phyloP scores from a whole-genome alignment of 2,329 filamentous ascomycete genomes.

The Exophiala sp. region DNA sequence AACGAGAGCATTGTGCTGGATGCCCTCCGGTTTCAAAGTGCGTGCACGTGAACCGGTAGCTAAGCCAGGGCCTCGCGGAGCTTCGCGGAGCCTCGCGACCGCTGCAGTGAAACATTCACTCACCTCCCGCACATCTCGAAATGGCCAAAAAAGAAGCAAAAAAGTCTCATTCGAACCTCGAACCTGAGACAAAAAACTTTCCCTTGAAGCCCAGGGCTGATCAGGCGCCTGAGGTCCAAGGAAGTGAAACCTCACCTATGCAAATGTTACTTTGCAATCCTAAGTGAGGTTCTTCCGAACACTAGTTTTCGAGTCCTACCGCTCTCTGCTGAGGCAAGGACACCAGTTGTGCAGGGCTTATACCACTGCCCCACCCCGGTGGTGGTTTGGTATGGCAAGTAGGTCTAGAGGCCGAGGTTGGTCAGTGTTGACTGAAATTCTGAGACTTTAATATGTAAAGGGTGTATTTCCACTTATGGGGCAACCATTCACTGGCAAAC shows the following conservation, averaged over 20 bases:
- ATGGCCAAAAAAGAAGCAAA: background rate
- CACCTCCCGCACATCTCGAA: too few relatives aligned
- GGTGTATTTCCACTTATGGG: background rate
- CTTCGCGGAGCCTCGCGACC: too few relatives aligned
- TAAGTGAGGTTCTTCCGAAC: background rate
- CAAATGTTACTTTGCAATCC: background rate
- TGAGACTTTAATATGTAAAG: background rate
- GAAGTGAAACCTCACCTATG: background rate
- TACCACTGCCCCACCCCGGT: background rate
- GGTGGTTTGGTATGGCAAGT: background rate
- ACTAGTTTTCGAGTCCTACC: background rate
- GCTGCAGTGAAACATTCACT: too few relatives aligned
- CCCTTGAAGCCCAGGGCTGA: background rate
- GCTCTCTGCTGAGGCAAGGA: constrained; percentile 1
- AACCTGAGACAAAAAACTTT: background rate
- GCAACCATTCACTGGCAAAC: background rate
- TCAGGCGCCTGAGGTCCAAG: background rate
- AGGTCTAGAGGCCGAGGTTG: background rate
- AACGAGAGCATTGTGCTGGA: too few relatives aligned
- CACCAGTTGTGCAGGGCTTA: constrained; percentile 1
- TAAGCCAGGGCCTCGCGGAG: too few relatives aligned
- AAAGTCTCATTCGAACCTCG: background rate
- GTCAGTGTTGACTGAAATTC: background rate
- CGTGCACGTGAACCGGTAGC: too few relatives aligned
- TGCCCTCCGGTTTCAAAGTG: too few relatives aligned